Evolutionary conservation across 1,139 yeast species (phyloP), one percentile per base, ranked within the genome.

Genomic region (Hemisphaericaspora subhashii): DNA sequence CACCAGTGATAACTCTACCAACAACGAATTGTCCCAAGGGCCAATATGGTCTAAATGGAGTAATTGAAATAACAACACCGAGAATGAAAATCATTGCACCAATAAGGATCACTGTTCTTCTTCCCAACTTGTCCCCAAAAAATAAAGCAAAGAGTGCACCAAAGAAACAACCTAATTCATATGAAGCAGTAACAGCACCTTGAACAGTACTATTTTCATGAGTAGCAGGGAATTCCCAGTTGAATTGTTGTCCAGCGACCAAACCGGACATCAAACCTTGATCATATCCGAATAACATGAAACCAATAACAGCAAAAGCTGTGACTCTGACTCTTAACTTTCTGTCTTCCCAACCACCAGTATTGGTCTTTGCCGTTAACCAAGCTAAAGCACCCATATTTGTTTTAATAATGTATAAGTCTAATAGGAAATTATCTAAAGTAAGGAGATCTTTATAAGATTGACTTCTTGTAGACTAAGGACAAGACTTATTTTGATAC

Each of bases 241-340:
- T 72, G 54, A 84, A 84, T 48, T 79, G 74, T 0, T 63, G 64
- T 39, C 84, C 84, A 16, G 85, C 77, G 47, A 83, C 80, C 39
- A 82, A 64, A 53, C 87, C 86, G 6, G 85, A 76, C 86, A 83
- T 81, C 40, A 85, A 73, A 54, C 94, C 94, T 61, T 85, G 92
- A 58, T 85, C 90, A 54, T 83, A 84, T 42, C 95, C 94, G 54
- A 85, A 85, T 37, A 68, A 60, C 18, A 85, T 74, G 58, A 85
- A 85, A 10, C 87, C 89, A 32, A 77, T 70, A 34, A 79, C 81
- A 35, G 89, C 81, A 29, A 77, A 65, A 17, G 70, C 44, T 0
- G 89, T 81, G 44, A 83, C 68, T 14, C 74, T 66, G 9, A 50
- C 50, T 50, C 74, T 55, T 40, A 70, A 62, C 30, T 58, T 48